Evolutionary conservation across 192 early-diverging fungal genomes (phyloP).

Genomic region (Coemansia sp.): DNA sequence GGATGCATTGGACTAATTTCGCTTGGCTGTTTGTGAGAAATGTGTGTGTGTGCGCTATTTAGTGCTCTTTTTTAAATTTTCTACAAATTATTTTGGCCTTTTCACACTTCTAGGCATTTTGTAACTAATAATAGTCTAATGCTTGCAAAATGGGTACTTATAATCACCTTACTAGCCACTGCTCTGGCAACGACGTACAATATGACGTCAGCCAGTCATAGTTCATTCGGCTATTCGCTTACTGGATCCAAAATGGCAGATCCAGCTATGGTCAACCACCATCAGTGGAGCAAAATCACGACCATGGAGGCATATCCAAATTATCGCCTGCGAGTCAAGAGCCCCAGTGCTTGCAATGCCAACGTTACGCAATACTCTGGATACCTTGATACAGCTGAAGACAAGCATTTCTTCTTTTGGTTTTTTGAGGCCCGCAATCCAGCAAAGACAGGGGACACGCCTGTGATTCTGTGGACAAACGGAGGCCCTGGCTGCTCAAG

Average conservation of each 20-base stretch:
- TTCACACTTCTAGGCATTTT: background rate
- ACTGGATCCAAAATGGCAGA: background rate
- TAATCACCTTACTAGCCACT: background rate
- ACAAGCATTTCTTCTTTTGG: slow-evolving; percentile 92
- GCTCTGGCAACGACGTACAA: background rate
- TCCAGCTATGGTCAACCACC: slow-evolving; percentile 8
- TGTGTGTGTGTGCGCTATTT: background rate
- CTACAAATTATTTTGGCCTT: background rate
- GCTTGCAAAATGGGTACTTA: too few relatives aligned
- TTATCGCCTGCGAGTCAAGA: slow-evolving; percentile 73
- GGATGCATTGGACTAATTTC: background rate
- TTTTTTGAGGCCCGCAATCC: slow-evolving; percentile 90
- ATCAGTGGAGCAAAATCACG: slow-evolving; percentile 31
- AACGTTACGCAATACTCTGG: slow-evolving; percentile 88
- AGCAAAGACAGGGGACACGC: slow-evolving; percentile 66
- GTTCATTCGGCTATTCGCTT: background rate
- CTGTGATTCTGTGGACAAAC: slow-evolving; percentile 77
- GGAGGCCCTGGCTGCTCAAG: slow-evolving; percentile 89
- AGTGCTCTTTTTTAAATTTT: background rate
- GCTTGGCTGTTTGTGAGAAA: background rate
- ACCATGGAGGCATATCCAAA: slow-evolving; percentile 65
- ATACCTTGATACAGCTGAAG: slow-evolving; percentile 67
- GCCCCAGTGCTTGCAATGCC: slow-evolving; percentile 81
- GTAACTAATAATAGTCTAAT: too few relatives aligned
- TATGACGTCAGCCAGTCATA: background rate